A percentile compares a stretch with the other conserved stretches of the same genome.
phyloP scores from a whole-genome alignment of 2,329 filamentous ascomycete genomes.

The Xylogone sp. region DNA sequence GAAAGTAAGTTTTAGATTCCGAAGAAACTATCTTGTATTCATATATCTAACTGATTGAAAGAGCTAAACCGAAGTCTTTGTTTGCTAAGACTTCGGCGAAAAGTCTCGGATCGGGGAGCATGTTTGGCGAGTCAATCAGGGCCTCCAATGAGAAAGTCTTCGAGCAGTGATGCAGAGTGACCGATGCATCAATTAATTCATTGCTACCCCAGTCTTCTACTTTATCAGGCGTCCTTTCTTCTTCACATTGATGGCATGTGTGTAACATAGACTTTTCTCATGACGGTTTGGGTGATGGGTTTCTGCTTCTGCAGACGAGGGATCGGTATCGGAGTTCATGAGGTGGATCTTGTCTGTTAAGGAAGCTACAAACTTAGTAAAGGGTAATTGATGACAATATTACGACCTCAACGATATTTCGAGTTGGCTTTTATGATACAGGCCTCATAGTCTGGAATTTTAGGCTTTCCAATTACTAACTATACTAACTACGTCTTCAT shows the following conservation, averaged over 20 bases:
- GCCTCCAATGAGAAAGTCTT: background rate
- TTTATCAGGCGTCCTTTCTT: no score
- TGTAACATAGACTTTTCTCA: background rate
- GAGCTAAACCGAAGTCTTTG: slow-evolving; percentile 64
- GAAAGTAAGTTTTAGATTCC: slow-evolving; percentile 60
- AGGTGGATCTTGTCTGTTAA: background rate
- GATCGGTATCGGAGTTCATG: background rate
- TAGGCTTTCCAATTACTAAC: slow-evolving; percentile 61
- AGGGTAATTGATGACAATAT: background rate
- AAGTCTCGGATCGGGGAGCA: slow-evolving; percentile 40
- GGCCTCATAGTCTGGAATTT: background rate
- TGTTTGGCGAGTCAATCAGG: slow-evolving; percentile 22
- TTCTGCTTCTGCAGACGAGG: background rate
- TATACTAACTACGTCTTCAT: slow-evolving; percentile 67
- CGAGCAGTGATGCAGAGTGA: no score
- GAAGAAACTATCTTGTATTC: background rate
- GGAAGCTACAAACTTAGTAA: background rate
- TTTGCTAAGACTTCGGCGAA: slow-evolving; percentile 64
- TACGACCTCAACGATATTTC: background rate
- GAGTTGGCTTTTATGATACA: background rate
- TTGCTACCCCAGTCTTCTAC: no score
- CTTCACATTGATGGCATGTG: background rate
- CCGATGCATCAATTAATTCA: no score
- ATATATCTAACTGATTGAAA: slow-evolving; percentile 28
- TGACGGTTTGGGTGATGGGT: background rate